Base-by-base conservation (phyloP, 139 green algal genomes). In the Asterochloris sp. region DNA sequence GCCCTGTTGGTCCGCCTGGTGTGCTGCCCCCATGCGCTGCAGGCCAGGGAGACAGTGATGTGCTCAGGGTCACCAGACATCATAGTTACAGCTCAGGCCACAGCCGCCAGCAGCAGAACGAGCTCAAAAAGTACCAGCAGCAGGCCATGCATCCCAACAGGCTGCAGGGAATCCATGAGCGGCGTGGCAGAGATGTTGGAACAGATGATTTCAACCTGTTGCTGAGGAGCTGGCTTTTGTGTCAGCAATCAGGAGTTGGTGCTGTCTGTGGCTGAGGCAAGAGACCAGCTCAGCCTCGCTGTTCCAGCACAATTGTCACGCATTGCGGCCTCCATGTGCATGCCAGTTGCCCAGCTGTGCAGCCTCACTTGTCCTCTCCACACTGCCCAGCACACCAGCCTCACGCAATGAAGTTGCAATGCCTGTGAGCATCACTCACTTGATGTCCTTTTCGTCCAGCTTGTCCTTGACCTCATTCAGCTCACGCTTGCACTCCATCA, bases 21-120 rank as follows among this genome's bases (percentile, higher is more conserved):
- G 28, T 69, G 28, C 17, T 61, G 63, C n/a, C 82, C 78, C 86
- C 86, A 90, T n/a, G 82, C 78, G 74, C 87, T 88, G 74, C 54
- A 76, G 73, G 69, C 24, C 66, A 76, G 15, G 21, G 4, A 21
- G 19, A 71, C 10, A 6, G 6, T 2, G 38, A 54, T 54, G 38
- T 54, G 38, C 38, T 54, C 38, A 54, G 38, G 6, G 38, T 54
- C 6, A 6, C 38, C 38, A 54, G 38, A 54, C 38, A 54, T 54
- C 6, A 6, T 71, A 24, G 66, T 24, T 10, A 24, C 17, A 71
- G 66, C 66, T 26, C 17, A 26, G 4, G 66, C 66, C 21, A 24
- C 66, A 6, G 66, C 21, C 21, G 17, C 66, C 21, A 24, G 21
- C 17, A 24, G 66, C 21, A 71, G 66, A 71, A 71, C 21, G 17